These are phyloP conservation scores for Vanrija pseudolonga DNA, from an alignment of 1,284 basidiomycete genomes.

Conservation along the genomic window DNA sequence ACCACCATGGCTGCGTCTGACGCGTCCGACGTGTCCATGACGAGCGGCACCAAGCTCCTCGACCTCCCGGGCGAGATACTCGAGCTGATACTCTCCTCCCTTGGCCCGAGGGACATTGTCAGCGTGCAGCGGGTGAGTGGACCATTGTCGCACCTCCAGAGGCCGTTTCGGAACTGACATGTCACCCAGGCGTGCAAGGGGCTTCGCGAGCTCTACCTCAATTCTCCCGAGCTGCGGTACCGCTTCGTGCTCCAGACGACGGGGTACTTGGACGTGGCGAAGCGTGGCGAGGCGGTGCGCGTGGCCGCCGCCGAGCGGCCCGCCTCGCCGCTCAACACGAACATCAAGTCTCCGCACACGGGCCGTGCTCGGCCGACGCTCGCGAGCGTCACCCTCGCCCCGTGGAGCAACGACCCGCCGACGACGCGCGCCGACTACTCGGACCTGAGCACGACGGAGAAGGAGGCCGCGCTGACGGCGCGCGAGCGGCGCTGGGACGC, in stretches of 20 bases:
- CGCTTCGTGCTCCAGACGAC: background rate
- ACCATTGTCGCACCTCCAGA: no score
- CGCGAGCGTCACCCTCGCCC: conserved; percentile 16
- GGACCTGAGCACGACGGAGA: conserved; percentile 23
- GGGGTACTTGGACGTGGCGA: conserved; percentile 7
- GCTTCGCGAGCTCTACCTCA: background rate
- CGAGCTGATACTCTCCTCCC: conserved; percentile 1
- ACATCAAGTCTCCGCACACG: conserved; percentile 21
- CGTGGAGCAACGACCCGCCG: conserved; percentile 17
- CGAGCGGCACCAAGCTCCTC: conserved; percentile 1
- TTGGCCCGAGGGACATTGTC: background rate
- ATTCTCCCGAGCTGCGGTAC: conserved; percentile 4
- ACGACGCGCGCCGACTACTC: conserved; percentile 5
- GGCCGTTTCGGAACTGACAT: background rate
- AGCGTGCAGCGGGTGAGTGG: background rate
- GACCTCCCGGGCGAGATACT: conserved; percentile 6
- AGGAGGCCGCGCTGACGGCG: conserved; percentile 19
- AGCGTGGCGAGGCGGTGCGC: conserved; percentile 1
- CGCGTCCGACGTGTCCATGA: background rate
- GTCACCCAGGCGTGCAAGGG: conserved; percentile 6
- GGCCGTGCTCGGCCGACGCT: conserved; percentile 12
- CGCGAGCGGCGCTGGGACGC: conserved; percentile 37
- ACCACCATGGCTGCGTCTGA: background rate
- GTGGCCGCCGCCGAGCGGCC: background rate
- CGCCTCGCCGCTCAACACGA: background rate